Evolutionary conservation across 495 filamentous ascomycete species (phyloP), one percentile per base, ranked within the genome.

Genomic region (Trichoderma parareesei): DNA sequence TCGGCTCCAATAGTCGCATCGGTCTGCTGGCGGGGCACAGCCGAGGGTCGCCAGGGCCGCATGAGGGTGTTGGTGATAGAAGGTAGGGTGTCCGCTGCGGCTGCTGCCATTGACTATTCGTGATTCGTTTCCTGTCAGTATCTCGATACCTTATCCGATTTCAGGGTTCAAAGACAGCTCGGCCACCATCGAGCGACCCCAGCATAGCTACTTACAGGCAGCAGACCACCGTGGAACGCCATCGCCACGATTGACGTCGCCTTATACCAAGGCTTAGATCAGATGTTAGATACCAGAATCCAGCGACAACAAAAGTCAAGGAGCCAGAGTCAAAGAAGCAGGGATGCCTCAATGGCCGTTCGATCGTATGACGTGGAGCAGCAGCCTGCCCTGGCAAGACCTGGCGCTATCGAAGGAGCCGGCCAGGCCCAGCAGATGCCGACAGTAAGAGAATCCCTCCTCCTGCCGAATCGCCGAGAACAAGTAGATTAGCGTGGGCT

Each of bases 51-150:
- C 53, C 53, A 57, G 27, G 53, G 53, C 4, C 53, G 35, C 53
- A 68, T 53, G 60, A 86, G 69, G 20, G 78, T 73, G 65, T 74
- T 79, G 46, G 79, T 75, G 65, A 86, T 76, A 18, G 82, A 82
- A 33, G 84, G 83, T 81, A 80, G 85, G 66, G 84, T 65, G 49
- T 85, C 81, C 60, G 78, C 73, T 2, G 81, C 79, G 65, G 78
- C 78, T 46, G 80, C 78, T 61, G 78, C 78, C 63, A 85, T 74
- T 62, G 71, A 76, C 79, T 82, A 72, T 16, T 71, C 65, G 65
- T 27, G n/a, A 27, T 27, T 27, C 27, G 57, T 65, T 43, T 42
- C 20, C 16, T 7, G 61, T 66, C 61, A 66, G 65, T 38, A 53
- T 16, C 5, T 37, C 27, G 16, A 14, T 33, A n/a, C n/a, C n/a